Base-by-base conservation (phyloP, 1,284 basidiomycete species). In the Melampsora larici-populina region DNA sequence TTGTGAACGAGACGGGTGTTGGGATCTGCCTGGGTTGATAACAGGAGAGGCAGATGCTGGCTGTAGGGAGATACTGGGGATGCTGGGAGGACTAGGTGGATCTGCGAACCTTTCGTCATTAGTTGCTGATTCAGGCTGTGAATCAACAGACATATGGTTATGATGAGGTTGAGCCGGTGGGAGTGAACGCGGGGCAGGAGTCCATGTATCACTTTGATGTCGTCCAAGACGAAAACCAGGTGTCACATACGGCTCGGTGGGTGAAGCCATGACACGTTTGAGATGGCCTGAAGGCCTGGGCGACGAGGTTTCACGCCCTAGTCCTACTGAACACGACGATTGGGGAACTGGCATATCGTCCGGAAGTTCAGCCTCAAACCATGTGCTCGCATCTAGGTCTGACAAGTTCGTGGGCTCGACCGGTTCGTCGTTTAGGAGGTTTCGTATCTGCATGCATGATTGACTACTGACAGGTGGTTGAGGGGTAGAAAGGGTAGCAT, bases 71-170 rank as follows among this genome's bases (percentile, higher is more conserved):
- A 43, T 43, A 13, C 40, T 43, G 9, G 70, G 64, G 31, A 64
- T 66, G 49, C 26, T 60, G 21, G 75, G 67, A 11, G 62, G 49
- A 70, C 67, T 70, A 43, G 75, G 75, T 33, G 75, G 75, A 70
- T 78, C 75, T n/a, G 75, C 75, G 69, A 78, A 78, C 9, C 75
- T 66, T 46, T 78, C 75, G 64, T 78, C 75, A 43, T 70, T 29
- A 26, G 48, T 26, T 31, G 68, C 62, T 55, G 49, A 31, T 33
- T 76, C 72, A 24, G 26, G 15, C 26, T 29, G 63, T 29, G 51
- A 33, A 17, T 49, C 63, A n/a, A 21, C 21, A 24, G 43, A 33
- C 33, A 40, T 31, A 74, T 74, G 33, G 21, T 7, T 33, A 65
- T 46, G 66, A 68, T 49, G 63, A 68, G 17, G 66, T 9, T 36